phyloP scores from a whole-genome alignment of 805 yeast species.

The Cyberlindnera saturnus region DNA sequence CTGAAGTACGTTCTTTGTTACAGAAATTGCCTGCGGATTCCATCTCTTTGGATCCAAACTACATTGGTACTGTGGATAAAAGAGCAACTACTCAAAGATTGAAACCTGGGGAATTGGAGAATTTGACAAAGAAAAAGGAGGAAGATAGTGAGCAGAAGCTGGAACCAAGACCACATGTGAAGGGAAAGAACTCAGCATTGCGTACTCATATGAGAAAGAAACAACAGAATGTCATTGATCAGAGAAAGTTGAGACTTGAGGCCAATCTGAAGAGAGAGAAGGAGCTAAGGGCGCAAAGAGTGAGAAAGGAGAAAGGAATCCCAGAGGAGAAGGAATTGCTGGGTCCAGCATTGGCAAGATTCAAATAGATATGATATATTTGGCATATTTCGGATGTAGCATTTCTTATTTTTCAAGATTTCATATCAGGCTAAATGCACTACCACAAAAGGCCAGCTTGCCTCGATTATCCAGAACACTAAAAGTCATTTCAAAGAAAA shows the following conservation, averaged over 20 bases:
- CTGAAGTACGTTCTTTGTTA: slow-evolving; percentile 78
- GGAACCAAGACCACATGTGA: slow-evolving; percentile 51
- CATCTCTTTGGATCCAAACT: slow-evolving; percentile 83
- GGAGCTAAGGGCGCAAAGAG: slow-evolving; percentile 51
- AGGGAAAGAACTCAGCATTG: slow-evolving; percentile 77
- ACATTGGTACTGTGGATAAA: slow-evolving; percentile 78
- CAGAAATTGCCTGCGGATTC: slow-evolving; percentile 91
- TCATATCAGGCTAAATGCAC: too few species aligned
- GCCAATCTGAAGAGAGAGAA: slow-evolving; percentile 71
- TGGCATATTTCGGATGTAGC: too few species aligned
- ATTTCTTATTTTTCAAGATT: too few species aligned
- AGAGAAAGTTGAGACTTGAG: slow-evolving; percentile 74
- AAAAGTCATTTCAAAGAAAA: too few species aligned
- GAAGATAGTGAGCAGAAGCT: slow-evolving; percentile 40
- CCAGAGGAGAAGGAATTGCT: slow-evolving; percentile 40
- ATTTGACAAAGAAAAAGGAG: slow-evolving; percentile 29
- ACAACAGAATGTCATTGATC: slow-evolving; percentile 78
- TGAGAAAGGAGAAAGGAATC: slow-evolving; percentile 40
- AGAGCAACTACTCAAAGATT: slow-evolving; percentile 59
- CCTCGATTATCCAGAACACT: too few species aligned
- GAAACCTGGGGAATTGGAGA: slow-evolving; percentile 51
- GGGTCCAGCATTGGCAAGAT: slow-evolving; percentile 36
- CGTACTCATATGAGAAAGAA: slow-evolving; percentile 78
- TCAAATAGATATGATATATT: slow-evolving; percentile 14
- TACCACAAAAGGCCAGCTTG: too few species aligned